These are phyloP conservation scores for Tetracladium marchalianum DNA, from an alignment of 495 filamentous ascomycete species.

Conservation along the genomic window DNA sequence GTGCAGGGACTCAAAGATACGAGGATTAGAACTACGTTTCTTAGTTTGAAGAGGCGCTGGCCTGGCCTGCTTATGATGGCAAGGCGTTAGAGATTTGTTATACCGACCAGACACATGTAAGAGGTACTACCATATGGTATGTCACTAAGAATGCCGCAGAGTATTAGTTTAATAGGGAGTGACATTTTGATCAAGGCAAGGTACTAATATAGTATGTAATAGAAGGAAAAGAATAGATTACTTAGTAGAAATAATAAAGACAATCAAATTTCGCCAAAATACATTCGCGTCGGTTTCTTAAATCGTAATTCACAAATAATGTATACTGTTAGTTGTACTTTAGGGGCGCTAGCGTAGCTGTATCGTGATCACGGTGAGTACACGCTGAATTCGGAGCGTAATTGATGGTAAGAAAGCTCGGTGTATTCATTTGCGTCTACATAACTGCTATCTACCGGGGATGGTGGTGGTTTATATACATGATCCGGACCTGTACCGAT, in stretches of 20 bases:
- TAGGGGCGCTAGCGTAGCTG: no score
- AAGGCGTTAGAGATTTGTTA: constrained; percentile 26
- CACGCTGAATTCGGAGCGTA: no score
- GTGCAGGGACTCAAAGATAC: constrained; percentile 24
- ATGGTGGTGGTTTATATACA: no score
- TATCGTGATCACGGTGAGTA: no score
- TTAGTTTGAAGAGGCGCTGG: constrained; percentile 33
- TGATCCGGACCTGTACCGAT: no score
- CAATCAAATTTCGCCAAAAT: constrained; percentile 26
- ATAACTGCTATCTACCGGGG: no score
- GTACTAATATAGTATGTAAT: constrained; percentile 8
- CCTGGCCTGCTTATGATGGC: constrained; percentile 21
- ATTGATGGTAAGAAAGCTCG: no score
- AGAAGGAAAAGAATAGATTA: constrained; percentile 2
- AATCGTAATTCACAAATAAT: constrained; percentile 40
- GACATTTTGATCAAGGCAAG: constrained; percentile 6
- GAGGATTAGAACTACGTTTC: constrained; percentile 24
- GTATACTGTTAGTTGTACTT: no score
- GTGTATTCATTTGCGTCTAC: no score
- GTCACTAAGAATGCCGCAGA: constrained; percentile 24
- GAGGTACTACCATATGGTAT: constrained; percentile 25
- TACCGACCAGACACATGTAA: constrained; percentile 26
- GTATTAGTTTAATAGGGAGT: constrained; percentile 5
- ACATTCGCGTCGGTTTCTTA: constrained; percentile 33
- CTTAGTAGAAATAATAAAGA: neutral